Conservation (phyloP, 2,329 filamentous ascomycete species). For the Gaeumannomyces sp. region DNA sequence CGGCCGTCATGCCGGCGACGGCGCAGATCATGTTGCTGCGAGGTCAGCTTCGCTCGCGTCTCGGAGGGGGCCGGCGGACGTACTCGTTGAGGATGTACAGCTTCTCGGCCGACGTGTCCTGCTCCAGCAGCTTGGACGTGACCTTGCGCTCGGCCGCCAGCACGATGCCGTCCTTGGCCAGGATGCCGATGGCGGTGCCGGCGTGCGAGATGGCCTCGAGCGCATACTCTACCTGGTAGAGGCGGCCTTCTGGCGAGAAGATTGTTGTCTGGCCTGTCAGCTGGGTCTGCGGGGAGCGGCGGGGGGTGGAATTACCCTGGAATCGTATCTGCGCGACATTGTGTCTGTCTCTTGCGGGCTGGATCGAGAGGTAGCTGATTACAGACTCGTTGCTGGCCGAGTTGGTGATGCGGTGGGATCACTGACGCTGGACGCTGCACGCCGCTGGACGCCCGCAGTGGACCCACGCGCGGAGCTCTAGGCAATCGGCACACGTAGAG, state of each 20-base stretch:
- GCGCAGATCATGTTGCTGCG: conserved; percentile 98
- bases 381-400: neutral
- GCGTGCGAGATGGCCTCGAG: conserved; percentile 98
- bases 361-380: conserved; percentile 4
- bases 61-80: conserved; percentile 23
- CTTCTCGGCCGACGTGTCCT: conserved; percentile 99
- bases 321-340: conserved; percentile 98
- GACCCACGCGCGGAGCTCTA: conserved; percentile 31
- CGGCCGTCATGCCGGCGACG: conserved; percentile 97
- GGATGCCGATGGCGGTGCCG: conserved; percentile 90
- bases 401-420: conserved; percentile 15
- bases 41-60: conserved; percentile 13
- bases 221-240: conserved; percentile 99
- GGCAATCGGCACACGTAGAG: conserved; percentile 27
- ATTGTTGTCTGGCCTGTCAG: conserved; percentile 75
- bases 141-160: conserved; percentile 97
- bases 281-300: neutral
- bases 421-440: too few species aligned
- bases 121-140: conserved; percentile 97
- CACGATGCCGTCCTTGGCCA: conserved; percentile 97
- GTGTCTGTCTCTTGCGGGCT: conserved; percentile 8
- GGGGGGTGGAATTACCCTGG: conserved; percentile 56
- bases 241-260: conserved; percentile 96
- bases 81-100: conserved; percentile 99
- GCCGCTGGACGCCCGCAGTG: conserved; percentile 1